A percentile compares a stretch with the other conserved stretches of the same genome.
These are phyloP conservation scores for Tolypocladium paradoxum DNA, from an alignment of 2,329 filamentous ascomycete genomes.

Conservation along the genomic window DNA sequence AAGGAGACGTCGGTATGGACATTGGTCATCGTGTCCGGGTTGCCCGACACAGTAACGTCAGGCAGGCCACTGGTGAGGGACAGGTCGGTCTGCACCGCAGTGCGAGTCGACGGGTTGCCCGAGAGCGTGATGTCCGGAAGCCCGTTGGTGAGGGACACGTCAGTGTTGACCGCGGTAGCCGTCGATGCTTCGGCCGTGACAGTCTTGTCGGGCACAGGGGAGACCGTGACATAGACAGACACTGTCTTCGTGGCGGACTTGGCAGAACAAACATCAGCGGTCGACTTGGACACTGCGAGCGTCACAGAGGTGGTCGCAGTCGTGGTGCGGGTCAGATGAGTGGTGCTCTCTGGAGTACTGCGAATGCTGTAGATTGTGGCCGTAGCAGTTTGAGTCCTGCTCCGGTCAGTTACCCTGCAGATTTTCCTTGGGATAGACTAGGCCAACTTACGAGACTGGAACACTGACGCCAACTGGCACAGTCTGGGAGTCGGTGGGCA, in stretches of 20 bases:
- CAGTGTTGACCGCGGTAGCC: neutral
- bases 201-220: conserved; percentile 13
- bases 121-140: conserved; percentile 17
- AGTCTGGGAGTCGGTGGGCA: neutral
- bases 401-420: conserved; percentile 3
- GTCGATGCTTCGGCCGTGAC: conserved; percentile 10
- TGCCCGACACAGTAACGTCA: conserved; percentile 17
- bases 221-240: conserved; percentile 10
- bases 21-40: conserved; percentile 18
- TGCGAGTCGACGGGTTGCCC: conserved; percentile 12
- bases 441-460: conserved; percentile 22
- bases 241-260: conserved; percentile 13
- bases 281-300: neutral
- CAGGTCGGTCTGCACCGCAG: conserved; percentile 10
- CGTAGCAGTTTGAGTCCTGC: conserved; percentile 21
- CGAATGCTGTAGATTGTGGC: conserved; percentile 22
- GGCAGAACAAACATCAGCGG: conserved; percentile 4
- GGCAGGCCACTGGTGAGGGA: conserved; percentile 12
- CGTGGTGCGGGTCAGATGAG: conserved; percentile 8
- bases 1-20: conserved; percentile 15
- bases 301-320: conserved; percentile 9
- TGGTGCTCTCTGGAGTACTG: conserved; percentile 5
- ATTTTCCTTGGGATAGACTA: neutral
- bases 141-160: conserved; percentile 8
- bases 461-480: conserved; percentile 12